Evolutionary conservation across 768 basidiomycete genomes (phyloP), one percentile per base, ranked within the genome.

Genomic region (Coprinellus aureogranulatus): DNA sequence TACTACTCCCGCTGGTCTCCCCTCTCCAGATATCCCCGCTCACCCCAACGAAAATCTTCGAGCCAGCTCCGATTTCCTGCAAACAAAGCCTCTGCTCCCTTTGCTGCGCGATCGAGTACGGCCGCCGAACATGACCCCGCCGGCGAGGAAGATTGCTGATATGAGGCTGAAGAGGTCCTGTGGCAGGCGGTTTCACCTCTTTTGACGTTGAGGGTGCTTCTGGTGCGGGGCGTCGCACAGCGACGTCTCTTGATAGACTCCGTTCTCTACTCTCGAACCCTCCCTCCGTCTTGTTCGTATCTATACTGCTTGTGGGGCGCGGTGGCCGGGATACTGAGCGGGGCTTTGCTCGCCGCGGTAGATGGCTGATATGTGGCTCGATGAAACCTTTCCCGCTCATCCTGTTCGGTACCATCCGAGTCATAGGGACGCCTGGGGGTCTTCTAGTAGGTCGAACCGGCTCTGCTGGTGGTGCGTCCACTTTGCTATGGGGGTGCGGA

Each of bases 341-440:
- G 27, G 22, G 48, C 40, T 46, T 58, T 30, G 49, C 27, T 23
- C 65, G 54, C 40, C 65, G 34, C 26, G 65, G 65, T 22, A 65
- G 31, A 58, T 65, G 62, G 37, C 58, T 61, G 18, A 37, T 30
- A 55, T 63, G 62, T 34, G 65, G 65, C 58, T 65, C 55, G 34
- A 65, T 60, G 53, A 65, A 65, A 49, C 65, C 65, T n/a, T 55
- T 60, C 12, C 57, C 48, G 46, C 65, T 65, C 65, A 65, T 63
- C 55, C 59, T 57, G n/a, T 30, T 52, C 9, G 50, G 50, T 25
- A 39, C 30, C 30, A 22, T 52, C 28, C 50, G 50, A 18, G 30
- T 37, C 50, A 52, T 52, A 20, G 50, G 31, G 22, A 39, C 12
- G 11, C 31, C 50, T 9, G 50, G n/a, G 18, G 27, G 50, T 25